Evolutionary conservation across 352 stramenopile species (phyloP).

Genomic region (Phytophthora sojae): DNA sequence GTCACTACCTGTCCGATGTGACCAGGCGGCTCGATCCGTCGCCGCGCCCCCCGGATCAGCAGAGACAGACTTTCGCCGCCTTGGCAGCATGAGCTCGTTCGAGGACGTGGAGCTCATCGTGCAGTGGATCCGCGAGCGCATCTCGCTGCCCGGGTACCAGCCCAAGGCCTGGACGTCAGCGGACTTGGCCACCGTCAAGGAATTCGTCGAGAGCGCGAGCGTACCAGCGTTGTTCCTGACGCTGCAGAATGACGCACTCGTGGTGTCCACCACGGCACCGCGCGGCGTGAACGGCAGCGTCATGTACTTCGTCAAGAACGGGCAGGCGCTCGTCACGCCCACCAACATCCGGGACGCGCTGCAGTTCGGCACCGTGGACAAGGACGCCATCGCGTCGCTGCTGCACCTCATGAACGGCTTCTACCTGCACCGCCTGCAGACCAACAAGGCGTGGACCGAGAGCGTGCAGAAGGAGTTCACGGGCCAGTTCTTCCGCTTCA

Average conservation of each 20-base stretch:
- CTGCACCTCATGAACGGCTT: slow-evolving; percentile 88
- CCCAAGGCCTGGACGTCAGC: slow-evolving; percentile 76
- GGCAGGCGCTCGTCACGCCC: slow-evolving; percentile 68
- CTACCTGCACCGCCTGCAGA: slow-evolving; percentile 82
- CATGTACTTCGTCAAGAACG: slow-evolving; percentile 93
- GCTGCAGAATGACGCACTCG: slow-evolving; percentile 53
- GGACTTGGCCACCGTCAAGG: slow-evolving; percentile 83
- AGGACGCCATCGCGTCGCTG: slow-evolving; percentile 81
- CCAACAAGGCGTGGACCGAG: slow-evolving; percentile 91
- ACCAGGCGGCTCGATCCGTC: not conserved
- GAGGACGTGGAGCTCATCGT: slow-evolving; percentile 86
- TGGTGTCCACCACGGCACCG: slow-evolving; percentile 66
- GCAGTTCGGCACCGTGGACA: slow-evolving; percentile 83
- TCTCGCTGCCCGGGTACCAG: slow-evolving; percentile 75
- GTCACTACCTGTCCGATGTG: not conserved
- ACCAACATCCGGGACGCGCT: slow-evolving; percentile 62
- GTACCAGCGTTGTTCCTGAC: slow-evolving; percentile 78
- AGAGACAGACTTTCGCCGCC: slow-evolving; percentile 2
- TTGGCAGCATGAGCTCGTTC: slow-evolving; percentile 73
- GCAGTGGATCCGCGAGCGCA: slow-evolving; percentile 88
- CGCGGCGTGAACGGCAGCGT: slow-evolving; percentile 49
- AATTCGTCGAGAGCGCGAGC: slow-evolving; percentile 79
- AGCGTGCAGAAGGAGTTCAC: slow-evolving; percentile 95
- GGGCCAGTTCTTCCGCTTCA: slow-evolving; percentile 95
- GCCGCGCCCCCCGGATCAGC: not conserved